Conservation (phyloP, 139 green algal genomes). For the Spirogloea muscicola region DNA sequence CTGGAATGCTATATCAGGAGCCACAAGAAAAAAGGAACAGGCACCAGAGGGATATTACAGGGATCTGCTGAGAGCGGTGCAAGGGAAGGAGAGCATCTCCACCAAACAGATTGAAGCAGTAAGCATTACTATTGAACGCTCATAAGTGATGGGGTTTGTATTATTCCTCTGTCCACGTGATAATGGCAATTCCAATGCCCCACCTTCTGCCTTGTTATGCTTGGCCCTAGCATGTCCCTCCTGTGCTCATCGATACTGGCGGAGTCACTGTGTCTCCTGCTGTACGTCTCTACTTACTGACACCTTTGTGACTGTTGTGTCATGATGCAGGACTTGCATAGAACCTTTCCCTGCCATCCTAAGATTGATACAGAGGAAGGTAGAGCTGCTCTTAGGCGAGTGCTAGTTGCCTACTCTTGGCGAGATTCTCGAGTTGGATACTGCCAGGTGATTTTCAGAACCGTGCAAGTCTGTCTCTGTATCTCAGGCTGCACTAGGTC, state of each 20-base stretch:
- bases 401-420: constrained; percentile 52
- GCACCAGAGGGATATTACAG: constrained; percentile 32
- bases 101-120: constrained; percentile 43
- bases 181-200: no score
- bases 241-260: no score
- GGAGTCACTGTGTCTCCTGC: no score
- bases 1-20: constrained; percentile 38
- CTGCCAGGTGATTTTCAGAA: constrained; percentile 49
- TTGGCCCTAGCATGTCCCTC: no score
- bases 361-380: constrained; percentile 33
- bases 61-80: constrained; percentile 11
- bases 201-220: no score
- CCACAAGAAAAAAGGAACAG: constrained; percentile 21
- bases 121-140: no score
- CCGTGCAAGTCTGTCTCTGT: no score
- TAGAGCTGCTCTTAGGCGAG: constrained; percentile 6
- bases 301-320: no score
- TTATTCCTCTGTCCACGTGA: no score
- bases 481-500: no score
- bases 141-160: no score
- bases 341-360: constrained; percentile 45
- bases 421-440: constrained; percentile 52
- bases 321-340: constrained; percentile 32
- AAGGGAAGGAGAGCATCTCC: constrained; percentile 20
- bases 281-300: no score